A percentile compares a stretch with the other conserved stretches of the same genome.
Conservation (phyloP, 1,284 basidiomycete species). For the Apiotrichum veenhuisii region DNA sequence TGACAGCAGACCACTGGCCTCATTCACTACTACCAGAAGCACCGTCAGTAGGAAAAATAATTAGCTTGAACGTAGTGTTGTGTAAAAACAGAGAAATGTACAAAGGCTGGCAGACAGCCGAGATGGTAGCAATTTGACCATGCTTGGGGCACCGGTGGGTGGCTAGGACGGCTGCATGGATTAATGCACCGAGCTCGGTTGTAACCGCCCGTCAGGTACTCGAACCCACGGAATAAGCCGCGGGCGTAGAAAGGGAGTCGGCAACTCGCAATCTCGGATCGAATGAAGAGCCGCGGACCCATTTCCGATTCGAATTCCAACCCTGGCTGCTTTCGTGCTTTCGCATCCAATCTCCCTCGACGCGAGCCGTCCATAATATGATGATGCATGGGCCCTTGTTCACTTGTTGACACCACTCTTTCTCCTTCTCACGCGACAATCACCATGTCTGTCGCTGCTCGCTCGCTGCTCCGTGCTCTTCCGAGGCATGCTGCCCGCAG, state of each 20-base stretch:
- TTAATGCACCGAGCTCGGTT: too few species aligned
- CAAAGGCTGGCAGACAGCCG: background rate
- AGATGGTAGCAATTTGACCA: background rate
- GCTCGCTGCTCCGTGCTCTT: conserved; percentile 16
- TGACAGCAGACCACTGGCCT: conserved; percentile 73
- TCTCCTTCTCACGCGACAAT: background rate
- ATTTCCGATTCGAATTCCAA: background rate
- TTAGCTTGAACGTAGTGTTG: background rate
- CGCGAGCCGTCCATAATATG: background rate
- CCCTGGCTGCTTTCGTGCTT: background rate
- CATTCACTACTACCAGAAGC: conserved; percentile 89
- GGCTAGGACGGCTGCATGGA: too few species aligned
- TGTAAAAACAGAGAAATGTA: background rate
- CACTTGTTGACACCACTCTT: background rate
- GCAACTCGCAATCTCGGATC: conserved; percentile 6
- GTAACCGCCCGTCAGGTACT: too few species aligned
- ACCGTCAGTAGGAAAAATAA: conserved; percentile 53
- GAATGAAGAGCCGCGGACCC: background rate
- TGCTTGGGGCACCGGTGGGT: too few species aligned
- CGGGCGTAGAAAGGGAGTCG: background rate
- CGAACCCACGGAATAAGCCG: background rate
- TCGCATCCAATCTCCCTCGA: background rate
- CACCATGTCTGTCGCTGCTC: conserved; percentile 21
- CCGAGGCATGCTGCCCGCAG: conserved; percentile 8
- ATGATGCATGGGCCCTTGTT: background rate